Conservation (phyloP, 768 basidiomycete species). For the Termitomyces eurrhizus region DNA sequence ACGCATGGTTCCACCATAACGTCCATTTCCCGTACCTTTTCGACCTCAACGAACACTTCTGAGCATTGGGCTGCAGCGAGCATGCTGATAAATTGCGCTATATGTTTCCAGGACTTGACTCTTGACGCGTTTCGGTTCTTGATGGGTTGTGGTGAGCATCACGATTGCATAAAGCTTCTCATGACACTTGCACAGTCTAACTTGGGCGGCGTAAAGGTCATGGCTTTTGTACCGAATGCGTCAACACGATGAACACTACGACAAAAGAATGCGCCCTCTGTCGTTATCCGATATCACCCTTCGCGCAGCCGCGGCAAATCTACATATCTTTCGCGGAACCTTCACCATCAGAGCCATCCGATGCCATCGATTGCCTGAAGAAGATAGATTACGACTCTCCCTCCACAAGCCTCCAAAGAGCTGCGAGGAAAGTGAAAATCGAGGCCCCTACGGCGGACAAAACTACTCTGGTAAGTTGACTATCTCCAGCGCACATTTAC, state of each 20-base stretch:
- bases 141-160: conserved; percentile 11
- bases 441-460: conserved; percentile 3
- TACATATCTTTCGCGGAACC: conserved; percentile 13
- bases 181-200: neutral
- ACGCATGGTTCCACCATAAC: neutral
- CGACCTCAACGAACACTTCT: neutral
- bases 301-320: conserved; percentile 8
- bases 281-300: conserved; percentile 3
- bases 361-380: conserved; percentile 3
- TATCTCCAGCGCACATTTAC: neutral
- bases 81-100: conserved; percentile 6
- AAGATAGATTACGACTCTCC: neutral
- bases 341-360: neutral
- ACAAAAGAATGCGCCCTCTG: conserved; percentile 6
- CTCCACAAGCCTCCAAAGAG: conserved; percentile 7
- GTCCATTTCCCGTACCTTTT: neutral
- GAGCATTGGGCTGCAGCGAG: neutral
- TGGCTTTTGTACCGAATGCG: conserved; percentile 13
- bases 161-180: neutral
- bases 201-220: conserved; percentile 8
- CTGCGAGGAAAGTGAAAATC: conserved; percentile 7
- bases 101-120: conserved; percentile 9
- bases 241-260: neutral
- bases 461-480: conserved; percentile 3
- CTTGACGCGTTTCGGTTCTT: conserved; percentile 13